Evolutionary conservation across 1,139 yeast genomes (phyloP).

Genomic region (Debaryomyces coudertii): DNA sequence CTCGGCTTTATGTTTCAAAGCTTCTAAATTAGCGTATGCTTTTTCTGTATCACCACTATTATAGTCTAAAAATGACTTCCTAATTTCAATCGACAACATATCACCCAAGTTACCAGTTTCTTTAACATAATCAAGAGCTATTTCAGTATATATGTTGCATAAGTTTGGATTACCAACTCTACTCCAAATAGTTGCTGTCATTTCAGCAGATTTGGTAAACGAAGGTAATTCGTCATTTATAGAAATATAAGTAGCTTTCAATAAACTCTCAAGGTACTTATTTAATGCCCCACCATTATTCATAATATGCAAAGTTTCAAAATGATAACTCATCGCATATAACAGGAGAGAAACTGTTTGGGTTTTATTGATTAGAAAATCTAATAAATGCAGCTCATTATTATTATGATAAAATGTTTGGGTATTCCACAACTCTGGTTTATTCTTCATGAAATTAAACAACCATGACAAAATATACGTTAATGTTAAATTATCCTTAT

Average conservation of each 20-base stretch:
- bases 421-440: slow-evolving; percentile 58
- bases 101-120: slow-evolving; percentile 39
- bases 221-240: slow-evolving; percentile 41
- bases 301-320: slow-evolving; percentile 57
- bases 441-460: slow-evolving; percentile 65
- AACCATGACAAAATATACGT: slow-evolving; percentile 83
- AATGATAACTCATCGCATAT: slow-evolving; percentile 62
- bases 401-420: slow-evolving; percentile 46
- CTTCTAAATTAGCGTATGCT: slow-evolving; percentile 34
- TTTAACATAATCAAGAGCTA: slow-evolving; percentile 41
- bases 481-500: slow-evolving; percentile 72
- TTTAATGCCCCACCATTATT: slow-evolving; percentile 52
- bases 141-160: slow-evolving; percentile 48
- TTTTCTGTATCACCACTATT: slow-evolving; percentile 42
- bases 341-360: slow-evolving; percentile 54
- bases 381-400: slow-evolving; percentile 61
- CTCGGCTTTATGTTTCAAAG: slow-evolving; percentile 25
- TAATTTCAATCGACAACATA: slow-evolving; percentile 38
- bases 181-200: slow-evolving; percentile 54
- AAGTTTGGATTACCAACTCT: slow-evolving; percentile 52
- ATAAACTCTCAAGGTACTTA: slow-evolving; percentile 53
- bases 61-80: slow-evolving; percentile 40
- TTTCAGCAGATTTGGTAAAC: slow-evolving; percentile 51
- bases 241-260: slow-evolving; percentile 57
- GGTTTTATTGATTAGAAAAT: slow-evolving; percentile 62